phyloP scores from a whole-genome alignment of 495 filamentous ascomycete species.

The Aspergillus sparsus region DNA sequence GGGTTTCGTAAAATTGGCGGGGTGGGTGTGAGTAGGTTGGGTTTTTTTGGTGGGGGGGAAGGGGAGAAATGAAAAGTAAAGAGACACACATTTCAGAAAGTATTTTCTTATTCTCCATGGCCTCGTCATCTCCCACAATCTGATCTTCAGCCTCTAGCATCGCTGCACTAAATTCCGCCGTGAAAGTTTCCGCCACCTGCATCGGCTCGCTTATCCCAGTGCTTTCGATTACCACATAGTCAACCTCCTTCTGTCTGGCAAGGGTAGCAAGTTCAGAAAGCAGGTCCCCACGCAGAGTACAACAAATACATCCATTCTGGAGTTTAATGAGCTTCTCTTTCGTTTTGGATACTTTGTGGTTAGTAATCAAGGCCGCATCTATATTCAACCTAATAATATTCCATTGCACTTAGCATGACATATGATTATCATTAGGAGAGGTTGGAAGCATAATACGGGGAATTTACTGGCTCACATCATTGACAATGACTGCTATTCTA shows the following conservation, averaged over 20 bases:
- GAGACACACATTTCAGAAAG: constrained; percentile 40
- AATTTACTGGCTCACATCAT: constrained; percentile 55
- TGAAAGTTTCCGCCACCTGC: constrained; percentile 65
- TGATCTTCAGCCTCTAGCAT: constrained; percentile 42
- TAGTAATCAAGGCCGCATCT: constrained; percentile 54
- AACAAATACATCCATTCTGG: constrained; percentile 65
- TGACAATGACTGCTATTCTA: constrained; percentile 58
- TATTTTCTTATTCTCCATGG: constrained; percentile 39
- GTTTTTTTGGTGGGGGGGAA: background rate
- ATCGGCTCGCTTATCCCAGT: constrained; percentile 63
- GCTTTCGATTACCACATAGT: constrained; percentile 63
- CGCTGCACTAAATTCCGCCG: constrained; percentile 47
- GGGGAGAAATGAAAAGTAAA: background rate
- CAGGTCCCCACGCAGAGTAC: constrained; percentile 59
- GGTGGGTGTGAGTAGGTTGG: no score
- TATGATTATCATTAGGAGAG: background rate
- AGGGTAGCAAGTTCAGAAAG: constrained; percentile 55
- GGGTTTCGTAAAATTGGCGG: no score
- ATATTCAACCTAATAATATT: constrained; percentile 47
- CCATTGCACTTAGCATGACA: background rate
- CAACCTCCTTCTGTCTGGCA: constrained; percentile 48
- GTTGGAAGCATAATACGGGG: background rate
- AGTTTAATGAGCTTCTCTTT: constrained; percentile 60
- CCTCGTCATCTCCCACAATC: constrained; percentile 21
- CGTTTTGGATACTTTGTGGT: constrained; percentile 53